Base-by-base conservation (phyloP, 2,329 filamentous ascomycete species). In the Sporothrix curviconia region DNA sequence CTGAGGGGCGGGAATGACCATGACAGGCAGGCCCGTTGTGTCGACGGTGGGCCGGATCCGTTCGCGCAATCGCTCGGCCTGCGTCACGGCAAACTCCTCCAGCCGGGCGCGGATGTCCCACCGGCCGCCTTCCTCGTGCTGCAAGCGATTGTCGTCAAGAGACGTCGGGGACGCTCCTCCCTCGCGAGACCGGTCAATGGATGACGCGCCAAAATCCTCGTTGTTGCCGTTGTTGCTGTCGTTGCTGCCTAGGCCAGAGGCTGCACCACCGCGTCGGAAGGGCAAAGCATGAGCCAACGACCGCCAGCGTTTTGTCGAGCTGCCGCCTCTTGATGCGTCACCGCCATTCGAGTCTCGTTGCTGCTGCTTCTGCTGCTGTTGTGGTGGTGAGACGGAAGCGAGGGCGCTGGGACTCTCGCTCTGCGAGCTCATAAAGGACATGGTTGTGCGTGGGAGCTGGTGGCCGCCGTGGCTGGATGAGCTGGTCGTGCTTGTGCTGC, bases 1-100 rank as follows among this genome's bases (percentile, higher is more conserved):
- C 36, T 78, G 76, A 17, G 83, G 83, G 1, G 83, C 82, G 3
- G 83, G 83, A 14, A 86, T 84, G 7, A 84, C 77, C 17, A 75
- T 82, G 1, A 83, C 76, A 1, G 82, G 81, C 17, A 86, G 70
- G 59, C 76, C 78, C 19, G 79, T 78, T 2, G 77, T 81, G 62
- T 81, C 77, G 0, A 77, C 74, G 0, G 76, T 77, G 9, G 81
- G 77, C 11, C 78, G 74, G 47, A 83, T 74, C 58, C 73, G 77
- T 56, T 85, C 82, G 9, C 81, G 74, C 6, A 85, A 67, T 65
- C 75, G 79, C 61, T 86, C 83, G 1, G 82, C 83, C 60, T 85
- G 82, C 7, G 74, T 77, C 1, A 75, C 80, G 1, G 82, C 81
- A 63, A 85, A 85, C 49, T 84, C 78, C 59, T 86, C 83, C 1